phyloP scores from a whole-genome alignment of 176 grass and related monocot genomes.

The Ensete ventricosum region DNA sequence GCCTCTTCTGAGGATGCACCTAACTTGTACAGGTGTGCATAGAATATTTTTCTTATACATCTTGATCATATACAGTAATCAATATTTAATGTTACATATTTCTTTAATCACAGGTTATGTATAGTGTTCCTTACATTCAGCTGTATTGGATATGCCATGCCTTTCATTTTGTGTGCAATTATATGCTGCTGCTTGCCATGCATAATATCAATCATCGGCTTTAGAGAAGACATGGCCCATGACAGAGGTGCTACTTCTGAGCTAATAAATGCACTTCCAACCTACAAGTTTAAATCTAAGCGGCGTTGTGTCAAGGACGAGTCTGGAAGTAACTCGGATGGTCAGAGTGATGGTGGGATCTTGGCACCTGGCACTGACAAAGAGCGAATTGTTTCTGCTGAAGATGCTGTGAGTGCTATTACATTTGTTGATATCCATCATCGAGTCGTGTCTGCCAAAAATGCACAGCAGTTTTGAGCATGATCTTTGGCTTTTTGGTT shows the following conservation, averaged over 20 bases:
- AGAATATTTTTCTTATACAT: constrained; percentile 8
- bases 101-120: constrained; percentile 55
- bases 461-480: background rate
- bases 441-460: background rate
- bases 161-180: constrained; percentile 82
- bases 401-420: constrained; percentile 48
- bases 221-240: constrained; percentile 51
- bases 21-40: constrained; percentile 63
- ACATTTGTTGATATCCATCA: background rate
- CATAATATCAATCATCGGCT: constrained; percentile 76
- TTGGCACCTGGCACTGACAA: constrained; percentile 58
- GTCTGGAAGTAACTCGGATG: constrained; percentile 25
- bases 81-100: background rate
- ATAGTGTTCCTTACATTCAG: constrained; percentile 86
- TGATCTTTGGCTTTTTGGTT: background rate
- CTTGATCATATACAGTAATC: background rate
- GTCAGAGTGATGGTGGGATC: constrained; percentile 28
- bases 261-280: constrained; percentile 60
- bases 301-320: constrained; percentile 16
- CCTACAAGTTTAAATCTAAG: constrained; percentile 70
- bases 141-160: constrained; percentile 76
- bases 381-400: constrained; percentile 50
- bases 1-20: constrained; percentile 60
- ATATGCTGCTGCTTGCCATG: constrained; percentile 93
- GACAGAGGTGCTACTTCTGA: constrained; percentile 63